These are phyloP conservation scores for Yamadazyma triangularis DNA, from an alignment of 1,139 yeast species.

Conservation along the genomic window DNA sequence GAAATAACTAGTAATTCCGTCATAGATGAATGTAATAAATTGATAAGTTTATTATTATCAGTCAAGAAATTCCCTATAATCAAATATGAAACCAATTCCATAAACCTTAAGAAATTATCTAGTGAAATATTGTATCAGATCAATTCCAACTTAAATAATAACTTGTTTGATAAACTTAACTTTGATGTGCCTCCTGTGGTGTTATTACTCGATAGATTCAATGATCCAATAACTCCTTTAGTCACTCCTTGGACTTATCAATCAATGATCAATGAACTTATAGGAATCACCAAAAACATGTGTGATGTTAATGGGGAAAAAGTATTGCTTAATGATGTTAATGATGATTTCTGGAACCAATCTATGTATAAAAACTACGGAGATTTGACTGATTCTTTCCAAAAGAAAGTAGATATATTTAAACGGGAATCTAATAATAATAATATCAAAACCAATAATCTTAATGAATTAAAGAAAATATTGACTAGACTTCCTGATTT, in stretches of 20 bases:
- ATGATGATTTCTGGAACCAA: conserved; percentile 73
- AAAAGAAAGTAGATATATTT: conserved; percentile 78
- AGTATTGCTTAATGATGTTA: conserved; percentile 32
- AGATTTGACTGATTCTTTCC: conserved; percentile 85
- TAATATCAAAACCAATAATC: conserved; percentile 59
- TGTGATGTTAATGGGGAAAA: conserved; percentile 51
- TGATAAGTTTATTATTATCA: conserved; percentile 66
- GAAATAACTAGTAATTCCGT: conserved; percentile 14
- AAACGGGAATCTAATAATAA: conserved; percentile 68
- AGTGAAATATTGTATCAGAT: conserved; percentile 61
- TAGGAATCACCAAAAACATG: conserved; percentile 77
- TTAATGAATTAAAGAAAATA: conserved; percentile 84
- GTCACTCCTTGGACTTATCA: conserved; percentile 97
- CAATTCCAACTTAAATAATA: conserved; percentile 50
- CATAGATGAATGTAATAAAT: conserved; percentile 49
- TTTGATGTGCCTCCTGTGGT: conserved; percentile 70
- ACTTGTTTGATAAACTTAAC: conserved; percentile 65
- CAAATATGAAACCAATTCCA: conserved; percentile 66
- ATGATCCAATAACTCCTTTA: conserved; percentile 91
- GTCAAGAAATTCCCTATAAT: conserved; percentile 74
- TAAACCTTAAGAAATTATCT: conserved; percentile 61
- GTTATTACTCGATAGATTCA: conserved; percentile 75
- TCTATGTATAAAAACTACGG: conserved; percentile 91
- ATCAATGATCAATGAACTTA: conserved; percentile 91
- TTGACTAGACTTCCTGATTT: conserved; percentile 93